Evolutionary conservation across 1,284 basidiomycete species (phyloP).

Genomic region (Xerocomus amazonicus): DNA sequence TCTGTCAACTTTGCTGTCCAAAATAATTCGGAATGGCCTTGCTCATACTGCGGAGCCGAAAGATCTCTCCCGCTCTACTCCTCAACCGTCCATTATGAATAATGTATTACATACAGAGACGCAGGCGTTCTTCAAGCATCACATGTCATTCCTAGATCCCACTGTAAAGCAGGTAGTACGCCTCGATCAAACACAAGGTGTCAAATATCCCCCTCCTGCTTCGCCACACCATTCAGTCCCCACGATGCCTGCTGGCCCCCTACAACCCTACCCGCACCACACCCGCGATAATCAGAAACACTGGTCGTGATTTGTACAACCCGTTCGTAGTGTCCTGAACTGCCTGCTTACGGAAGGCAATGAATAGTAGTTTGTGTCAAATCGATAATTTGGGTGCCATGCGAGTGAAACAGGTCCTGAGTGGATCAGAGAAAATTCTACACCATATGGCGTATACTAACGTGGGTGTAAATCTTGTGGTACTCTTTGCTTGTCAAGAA

Average conservation of each 20-base stretch:
- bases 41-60: slow-evolving; percentile 75
- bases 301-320: slow-evolving; percentile 98
- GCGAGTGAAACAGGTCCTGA: slow-evolving; percentile 55
- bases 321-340: slow-evolving; percentile 89
- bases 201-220: slow-evolving; percentile 88
- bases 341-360: slow-evolving; percentile 92
- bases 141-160: slow-evolving; percentile 98
- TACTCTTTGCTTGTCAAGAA: not conserved
- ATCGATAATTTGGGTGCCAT: slow-evolving; percentile 97
- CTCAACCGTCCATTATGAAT: slow-evolving; percentile 3
- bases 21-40: slow-evolving; percentile 56
- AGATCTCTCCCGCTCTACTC: no score
- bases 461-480: slow-evolving; percentile 47
- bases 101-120: slow-evolving; percentile 90
- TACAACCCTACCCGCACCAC: slow-evolving; percentile 75
- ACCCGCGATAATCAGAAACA: slow-evolving; percentile 77
- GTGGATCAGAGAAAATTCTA: slow-evolving; percentile 78
- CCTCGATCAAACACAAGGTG: slow-evolving; percentile 60
- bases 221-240: slow-evolving; percentile 99
- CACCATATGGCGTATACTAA: slow-evolving; percentile 98
- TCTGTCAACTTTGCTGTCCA: slow-evolving; percentile 36
- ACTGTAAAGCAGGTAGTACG: slow-evolving; percentile 93
- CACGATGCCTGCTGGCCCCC: no score
- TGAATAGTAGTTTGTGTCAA: slow-evolving; percentile 98
- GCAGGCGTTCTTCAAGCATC: slow-evolving; percentile 96